These are phyloP conservation scores for Pyrenophora seminiperda DNA, from an alignment of 2,329 filamentous ascomycete genomes.

Conservation along the genomic window DNA sequence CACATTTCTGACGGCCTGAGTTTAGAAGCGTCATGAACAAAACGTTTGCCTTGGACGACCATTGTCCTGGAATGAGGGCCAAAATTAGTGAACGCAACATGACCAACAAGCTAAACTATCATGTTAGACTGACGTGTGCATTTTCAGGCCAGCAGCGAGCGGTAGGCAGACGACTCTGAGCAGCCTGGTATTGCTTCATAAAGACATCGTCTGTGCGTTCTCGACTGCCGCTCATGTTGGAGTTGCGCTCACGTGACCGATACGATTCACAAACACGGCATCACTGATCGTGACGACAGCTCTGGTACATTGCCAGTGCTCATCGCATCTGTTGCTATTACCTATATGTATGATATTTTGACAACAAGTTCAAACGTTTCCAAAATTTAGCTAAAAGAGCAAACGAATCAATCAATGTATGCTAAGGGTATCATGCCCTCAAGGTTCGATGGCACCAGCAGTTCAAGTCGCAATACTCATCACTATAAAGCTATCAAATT, in stretches of 20 bases:
- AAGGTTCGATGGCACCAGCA: too few relatives aligned
- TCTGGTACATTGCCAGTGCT: background rate
- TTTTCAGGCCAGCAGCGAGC: conserved; percentile 4
- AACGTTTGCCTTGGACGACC: conserved; percentile 14
- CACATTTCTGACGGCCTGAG: conserved; percentile 1
- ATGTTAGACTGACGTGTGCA: conserved; percentile 2
- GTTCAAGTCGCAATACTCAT: background rate
- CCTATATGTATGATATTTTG: too few relatives aligned
- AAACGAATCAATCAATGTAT: too few relatives aligned
- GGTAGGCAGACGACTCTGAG: conserved; percentile 5
- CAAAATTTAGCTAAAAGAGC: too few relatives aligned
- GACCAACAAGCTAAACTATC: conserved; percentile 3
- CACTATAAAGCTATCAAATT: background rate
- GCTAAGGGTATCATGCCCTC: too few relatives aligned
- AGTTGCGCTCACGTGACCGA: background rate
- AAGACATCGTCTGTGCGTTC: conserved; percentile 1
- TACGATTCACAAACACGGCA: conserved; percentile 3
- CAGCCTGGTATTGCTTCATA: background rate
- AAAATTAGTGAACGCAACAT: conserved; percentile 8
- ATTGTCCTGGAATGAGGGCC: conserved; percentile 11
- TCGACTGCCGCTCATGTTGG: background rate
- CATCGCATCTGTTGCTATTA: background rate
- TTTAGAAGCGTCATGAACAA: conserved; percentile 8
- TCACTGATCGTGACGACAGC: background rate
- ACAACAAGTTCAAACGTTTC: too few relatives aligned